Evolutionary conservation across 371 early-diverging fungal species (phyloP).

Genomic region (Circinella umbellata): DNA sequence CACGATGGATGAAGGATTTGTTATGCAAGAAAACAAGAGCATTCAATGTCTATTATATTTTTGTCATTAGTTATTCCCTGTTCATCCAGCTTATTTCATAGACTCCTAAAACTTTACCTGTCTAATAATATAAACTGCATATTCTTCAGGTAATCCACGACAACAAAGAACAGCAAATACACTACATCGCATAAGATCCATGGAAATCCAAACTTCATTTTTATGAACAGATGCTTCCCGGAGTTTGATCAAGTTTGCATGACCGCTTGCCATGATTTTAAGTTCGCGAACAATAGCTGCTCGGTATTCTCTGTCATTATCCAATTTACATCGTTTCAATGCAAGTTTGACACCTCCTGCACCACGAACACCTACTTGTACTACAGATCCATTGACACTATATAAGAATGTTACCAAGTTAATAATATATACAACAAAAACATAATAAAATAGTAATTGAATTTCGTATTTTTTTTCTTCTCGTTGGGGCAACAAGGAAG

Average conservation of each 20-base stretch:
- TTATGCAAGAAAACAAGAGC: slow-evolving; percentile 43
- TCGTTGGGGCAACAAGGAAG: too few species aligned
- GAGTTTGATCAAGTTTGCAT: slow-evolving; percentile 46
- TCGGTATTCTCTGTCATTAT: slow-evolving; percentile 45
- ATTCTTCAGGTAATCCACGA: slow-evolving; percentile 47
- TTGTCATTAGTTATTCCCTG: too few species aligned
- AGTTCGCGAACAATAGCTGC: slow-evolving; percentile 51
- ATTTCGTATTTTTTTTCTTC: too few species aligned
- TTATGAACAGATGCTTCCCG: slow-evolving; percentile 41
- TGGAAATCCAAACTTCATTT: slow-evolving; percentile 54
- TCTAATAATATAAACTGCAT: slow-evolving; percentile 42
- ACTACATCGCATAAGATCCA: slow-evolving; percentile 55
- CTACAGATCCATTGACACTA: slow-evolving; percentile 33
- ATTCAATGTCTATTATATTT: slow-evolving; percentile 42
- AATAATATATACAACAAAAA: too few species aligned
- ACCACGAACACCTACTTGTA: slow-evolving; percentile 30
- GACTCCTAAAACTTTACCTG: too few species aligned
- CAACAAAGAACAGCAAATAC: slow-evolving; percentile 52
- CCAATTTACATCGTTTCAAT: slow-evolving; percentile 49
- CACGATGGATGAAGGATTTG: slow-evolving; percentile 54
- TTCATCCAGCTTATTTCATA: too few species aligned
- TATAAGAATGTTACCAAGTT: background rate
- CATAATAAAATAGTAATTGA: too few species aligned
- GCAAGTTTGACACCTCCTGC: slow-evolving; percentile 26
- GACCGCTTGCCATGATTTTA: slow-evolving; percentile 51